A percentile compares a stretch with the other conserved stretches of the same genome.
Conservation (phyloP, 306 rosid species). For the Trifolium subterraneum region DNA sequence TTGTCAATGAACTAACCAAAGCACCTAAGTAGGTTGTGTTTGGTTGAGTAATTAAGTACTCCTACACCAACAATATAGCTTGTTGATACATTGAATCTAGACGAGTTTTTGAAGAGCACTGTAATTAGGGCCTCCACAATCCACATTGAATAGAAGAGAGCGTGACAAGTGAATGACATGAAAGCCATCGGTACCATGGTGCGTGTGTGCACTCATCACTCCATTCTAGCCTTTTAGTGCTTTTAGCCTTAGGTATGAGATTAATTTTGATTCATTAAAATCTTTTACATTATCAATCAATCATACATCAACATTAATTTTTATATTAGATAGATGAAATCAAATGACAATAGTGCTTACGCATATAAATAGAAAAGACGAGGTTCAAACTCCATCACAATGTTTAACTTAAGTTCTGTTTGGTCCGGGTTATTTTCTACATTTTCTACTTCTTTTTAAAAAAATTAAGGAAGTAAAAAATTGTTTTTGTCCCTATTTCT, state of each 20-base stretch:
- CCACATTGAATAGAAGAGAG: too few species aligned
- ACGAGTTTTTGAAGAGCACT: constrained; percentile 23
- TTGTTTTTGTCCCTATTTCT: too few species aligned
- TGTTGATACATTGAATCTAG: constrained; percentile 44
- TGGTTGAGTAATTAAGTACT: constrained; percentile 37
- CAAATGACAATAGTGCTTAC: too few species aligned
- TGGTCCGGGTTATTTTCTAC: too few species aligned
- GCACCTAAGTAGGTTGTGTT: constrained; percentile 29
- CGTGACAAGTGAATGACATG: constrained; percentile 30
- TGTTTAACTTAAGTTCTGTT: too few species aligned
- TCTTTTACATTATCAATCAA: not conserved
- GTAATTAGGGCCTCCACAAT: not conserved
- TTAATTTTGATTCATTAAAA: too few species aligned
- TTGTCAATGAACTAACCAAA: constrained; percentile 27
- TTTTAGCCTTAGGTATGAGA: not conserved
- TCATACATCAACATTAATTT: too few species aligned
- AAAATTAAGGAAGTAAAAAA: too few species aligned
- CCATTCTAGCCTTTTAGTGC: not conserved
- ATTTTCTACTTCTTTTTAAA: too few species aligned
- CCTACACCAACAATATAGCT: not conserved
- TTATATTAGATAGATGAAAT: too few species aligned
- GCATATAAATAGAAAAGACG: too few species aligned
- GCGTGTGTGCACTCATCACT: constrained; percentile 9
- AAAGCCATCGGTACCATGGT: constrained; percentile 26
- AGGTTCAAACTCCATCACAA: too few species aligned